Evolutionary conservation across 495 filamentous ascomycete genomes (phyloP).

Genomic region (Penicillium samsonianum): DNA sequence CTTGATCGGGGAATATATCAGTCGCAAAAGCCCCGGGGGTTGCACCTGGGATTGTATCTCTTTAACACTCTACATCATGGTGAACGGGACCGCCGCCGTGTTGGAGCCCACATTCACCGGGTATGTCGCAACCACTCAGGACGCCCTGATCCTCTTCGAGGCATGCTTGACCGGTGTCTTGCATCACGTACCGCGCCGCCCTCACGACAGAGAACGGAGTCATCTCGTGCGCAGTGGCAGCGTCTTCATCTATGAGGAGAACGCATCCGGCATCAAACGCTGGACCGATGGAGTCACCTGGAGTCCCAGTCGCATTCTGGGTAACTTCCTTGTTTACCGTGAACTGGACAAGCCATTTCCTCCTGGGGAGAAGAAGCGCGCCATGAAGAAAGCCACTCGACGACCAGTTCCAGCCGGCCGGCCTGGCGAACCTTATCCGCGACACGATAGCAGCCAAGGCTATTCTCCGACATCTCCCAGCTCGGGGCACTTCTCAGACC

Average conservation of each 20-base stretch:
- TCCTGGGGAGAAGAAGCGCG: slow-evolving; percentile 86
- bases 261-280: slow-evolving; percentile 83
- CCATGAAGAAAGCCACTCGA: slow-evolving; percentile 67
- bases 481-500: slow-evolving; percentile 39
- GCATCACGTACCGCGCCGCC: slow-evolving; percentile 74
- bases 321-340: slow-evolving; percentile 88
- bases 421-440: slow-evolving; percentile 56
- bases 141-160: slow-evolving; percentile 76
- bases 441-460: slow-evolving; percentile 41
- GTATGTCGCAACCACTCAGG: slow-evolving; percentile 69
- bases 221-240: slow-evolving; percentile 77
- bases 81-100: slow-evolving; percentile 47
- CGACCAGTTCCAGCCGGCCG: slow-evolving; percentile 40
- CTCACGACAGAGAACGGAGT: slow-evolving; percentile 78
- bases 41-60: slow-evolving; percentile 13
- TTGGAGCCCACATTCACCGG: slow-evolving; percentile 62
- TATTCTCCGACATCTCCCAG: slow-evolving; percentile 47
- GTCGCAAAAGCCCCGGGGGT: slow-evolving; percentile 5
- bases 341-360: slow-evolving; percentile 80
- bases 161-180: slow-evolving; percentile 68
- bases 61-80: slow-evolving; percentile 36
- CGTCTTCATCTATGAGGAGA: slow-evolving; percentile 88
- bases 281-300: slow-evolving; percentile 92
- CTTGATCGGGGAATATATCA: slow-evolving; percentile 16
- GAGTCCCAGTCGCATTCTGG: slow-evolving; percentile 87